A percentile compares a stretch with the other conserved stretches of the same genome.
phyloP scores from a whole-genome alignment of 148 eudicot species.

The Vaccinium macrocarpon region DNA sequence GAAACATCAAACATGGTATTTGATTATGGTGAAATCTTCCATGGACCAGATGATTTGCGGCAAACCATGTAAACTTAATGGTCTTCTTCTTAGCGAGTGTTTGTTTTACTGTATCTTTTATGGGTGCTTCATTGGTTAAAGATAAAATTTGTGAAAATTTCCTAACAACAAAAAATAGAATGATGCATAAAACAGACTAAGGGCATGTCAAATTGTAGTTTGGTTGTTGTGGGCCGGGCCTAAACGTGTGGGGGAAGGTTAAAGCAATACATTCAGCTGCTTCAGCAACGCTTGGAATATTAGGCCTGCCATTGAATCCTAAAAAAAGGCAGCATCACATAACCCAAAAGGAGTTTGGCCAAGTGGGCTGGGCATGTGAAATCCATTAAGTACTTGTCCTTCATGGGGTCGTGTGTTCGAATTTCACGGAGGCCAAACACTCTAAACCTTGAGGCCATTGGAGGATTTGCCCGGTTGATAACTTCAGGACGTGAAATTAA shows the following conservation, averaged over 20 bases:
- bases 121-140: neutral
- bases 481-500: too few species aligned
- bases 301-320: neutral
- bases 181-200: neutral
- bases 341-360: neutral
- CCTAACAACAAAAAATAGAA: neutral
- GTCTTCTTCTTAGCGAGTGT: neutral
- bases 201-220: neutral
- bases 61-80: neutral
- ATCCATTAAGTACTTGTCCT: too few species aligned
- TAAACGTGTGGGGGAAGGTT: neutral
- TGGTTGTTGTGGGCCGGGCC: neutral
- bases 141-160: neutral
- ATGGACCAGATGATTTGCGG: neutral
- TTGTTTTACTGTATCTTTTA: neutral
- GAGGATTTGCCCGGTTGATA: too few species aligned
- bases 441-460: too few species aligned
- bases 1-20: neutral
- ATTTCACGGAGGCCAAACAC: too few species aligned
- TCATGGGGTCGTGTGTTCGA: too few species aligned
- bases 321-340: neutral
- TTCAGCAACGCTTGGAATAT: neutral
- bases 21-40: neutral
- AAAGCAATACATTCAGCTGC: neutral
- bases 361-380: neutral